These are phyloP conservation scores for Nicotiana obtusifolia DNA, from an alignment of 257 asterid genomes.

Conservation along the genomic window DNA sequence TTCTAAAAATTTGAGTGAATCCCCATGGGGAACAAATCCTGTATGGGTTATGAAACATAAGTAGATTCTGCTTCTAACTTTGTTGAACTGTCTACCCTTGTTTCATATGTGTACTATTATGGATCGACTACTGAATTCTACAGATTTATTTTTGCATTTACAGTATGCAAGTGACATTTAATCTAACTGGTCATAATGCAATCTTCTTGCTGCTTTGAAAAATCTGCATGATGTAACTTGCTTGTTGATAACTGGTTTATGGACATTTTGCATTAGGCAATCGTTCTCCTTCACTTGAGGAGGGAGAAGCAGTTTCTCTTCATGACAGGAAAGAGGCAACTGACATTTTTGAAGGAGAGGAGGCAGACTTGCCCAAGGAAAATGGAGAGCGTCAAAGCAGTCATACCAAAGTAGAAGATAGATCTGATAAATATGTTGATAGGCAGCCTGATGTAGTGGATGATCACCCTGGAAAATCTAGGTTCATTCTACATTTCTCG, in stretches of 20 bases:
- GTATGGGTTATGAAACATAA: neutral
- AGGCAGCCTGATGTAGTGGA: constrained; percentile 70
- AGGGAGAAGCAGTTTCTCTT: constrained; percentile 33
- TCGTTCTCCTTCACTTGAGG: constrained; percentile 40
- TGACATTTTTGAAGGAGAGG: constrained; percentile 63
- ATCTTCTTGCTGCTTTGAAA: neutral
- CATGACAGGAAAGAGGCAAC: constrained; percentile 40
- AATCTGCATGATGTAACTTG: neutral
- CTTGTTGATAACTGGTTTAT: neutral
- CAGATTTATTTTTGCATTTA: neutral
- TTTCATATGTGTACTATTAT: neutral
- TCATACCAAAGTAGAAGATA: constrained; percentile 40
- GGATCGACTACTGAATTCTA: neutral
- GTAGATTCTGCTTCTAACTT: neutral
- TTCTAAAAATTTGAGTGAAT: neutral
- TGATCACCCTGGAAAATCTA: constrained; percentile 71
- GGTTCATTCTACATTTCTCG: constrained; percentile 36
- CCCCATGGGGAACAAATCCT: neutral
- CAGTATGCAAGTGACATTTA: neutral
- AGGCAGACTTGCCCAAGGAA: constrained; percentile 76
- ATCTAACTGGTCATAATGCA: neutral
- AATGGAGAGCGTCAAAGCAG: constrained; percentile 76
- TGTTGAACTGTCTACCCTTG: neutral
- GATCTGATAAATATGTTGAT: constrained; percentile 47
- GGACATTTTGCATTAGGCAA: constrained; percentile 28